Conservation (phyloP, 164 flowering plant species). For the Cinnamomum micranthum region DNA sequence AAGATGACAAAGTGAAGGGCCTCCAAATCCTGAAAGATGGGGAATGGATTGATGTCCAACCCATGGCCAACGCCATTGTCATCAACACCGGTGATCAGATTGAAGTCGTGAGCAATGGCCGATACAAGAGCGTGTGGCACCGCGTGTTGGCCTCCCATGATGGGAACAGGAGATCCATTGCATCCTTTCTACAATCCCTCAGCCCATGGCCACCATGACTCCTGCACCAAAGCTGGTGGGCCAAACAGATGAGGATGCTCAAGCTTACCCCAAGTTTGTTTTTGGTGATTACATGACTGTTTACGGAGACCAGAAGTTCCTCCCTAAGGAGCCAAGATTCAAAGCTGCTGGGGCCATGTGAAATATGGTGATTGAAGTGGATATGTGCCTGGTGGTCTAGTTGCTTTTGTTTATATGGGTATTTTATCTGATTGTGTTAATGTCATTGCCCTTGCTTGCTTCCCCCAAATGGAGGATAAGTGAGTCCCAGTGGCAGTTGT, state of each 20-base stretch:
- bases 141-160: conserved; percentile 44
- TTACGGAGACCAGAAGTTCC: conserved; percentile 76
- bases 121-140: conserved; percentile 89
- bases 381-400: neutral
- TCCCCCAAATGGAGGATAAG: neutral
- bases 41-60: conserved; percentile 84
- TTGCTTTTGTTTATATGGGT: neutral
- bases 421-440: neutral
- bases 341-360: conserved; percentile 41
- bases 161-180: conserved; percentile 79
- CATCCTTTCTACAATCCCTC: conserved; percentile 94
- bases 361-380: neutral
- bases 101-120: conserved; percentile 86
- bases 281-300: conserved; percentile 87
- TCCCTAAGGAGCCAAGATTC: conserved; percentile 90
- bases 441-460: neutral
- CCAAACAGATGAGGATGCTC: neutral
- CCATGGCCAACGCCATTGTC: conserved; percentile 67
- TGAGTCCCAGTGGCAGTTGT: neutral
- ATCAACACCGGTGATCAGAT: conserved; percentile 94
- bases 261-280: conserved; percentile 62
- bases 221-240: conserved; percentile 62
- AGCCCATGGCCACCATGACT: conserved; percentile 56
- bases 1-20: conserved; percentile 70
- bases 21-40: conserved; percentile 83